Base-by-base conservation (phyloP, 257 asterid species). In the Echium plantagineum region DNA sequence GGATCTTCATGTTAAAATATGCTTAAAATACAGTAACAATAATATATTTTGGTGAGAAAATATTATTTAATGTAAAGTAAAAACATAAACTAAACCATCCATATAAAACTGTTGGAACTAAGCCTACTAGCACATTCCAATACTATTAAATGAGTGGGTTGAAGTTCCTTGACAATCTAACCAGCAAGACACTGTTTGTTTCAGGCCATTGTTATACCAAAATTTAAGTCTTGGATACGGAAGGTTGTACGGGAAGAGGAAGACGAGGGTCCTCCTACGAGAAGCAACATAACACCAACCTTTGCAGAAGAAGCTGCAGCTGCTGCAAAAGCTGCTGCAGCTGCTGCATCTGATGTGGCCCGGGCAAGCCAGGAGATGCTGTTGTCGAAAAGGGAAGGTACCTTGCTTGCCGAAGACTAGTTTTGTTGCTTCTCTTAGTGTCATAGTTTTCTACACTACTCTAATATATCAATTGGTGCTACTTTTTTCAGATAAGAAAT, bases 271-370 rank as follows among this genome's bases (percentile, higher is more conserved):
- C 72, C 18, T 47, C 58, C 62, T n/a, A 72, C 69, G 75, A 71
- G 72, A 70, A 59, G 58, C 21, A 57, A 61, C 38, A 61, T 71
- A 55, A 89, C 77, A 75, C 94, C 86, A 57, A 86, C 71, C 74
- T 55, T 83, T 57, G 95, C 82, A 31, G 95, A 86, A 78, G 97
- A 93, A 77, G 87, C 95, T 71, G 80, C 89, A 15, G 82, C 77
- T 62, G 94, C 99, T 67, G 97, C 97, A 57, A 88, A 89, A 80
- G 78, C 96, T 6, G 99, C 97, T 0, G 99, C 99, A 0, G 78
- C 87, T 0, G 98, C 99, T 42, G 97, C 97, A 21, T 80, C 96
- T 17, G 96, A 93, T 66, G 96, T 89, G 6, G 99, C 99, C 32
- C 95, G 83, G 52, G 84, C 91, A 57, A 89, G 94, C 87, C 97